Evolutionary conservation across 2,329 filamentous ascomycete genomes (phyloP), one percentile per base, ranked within the genome.

Genomic region (Didymella sp.): DNA sequence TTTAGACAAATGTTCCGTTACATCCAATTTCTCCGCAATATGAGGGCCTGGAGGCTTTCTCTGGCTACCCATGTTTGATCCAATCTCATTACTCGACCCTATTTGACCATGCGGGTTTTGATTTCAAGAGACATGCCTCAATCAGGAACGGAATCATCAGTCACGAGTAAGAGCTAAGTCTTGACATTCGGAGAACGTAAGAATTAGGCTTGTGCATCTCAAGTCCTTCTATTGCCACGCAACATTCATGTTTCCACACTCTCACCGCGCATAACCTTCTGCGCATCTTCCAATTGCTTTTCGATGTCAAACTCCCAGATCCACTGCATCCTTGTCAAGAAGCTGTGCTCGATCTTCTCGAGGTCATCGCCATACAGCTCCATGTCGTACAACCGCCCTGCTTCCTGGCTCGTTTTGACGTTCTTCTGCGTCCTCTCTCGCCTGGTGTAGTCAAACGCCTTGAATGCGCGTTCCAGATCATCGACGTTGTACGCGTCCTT

Each of bases 221-320:
- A 6, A 41, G 22, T 11, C 25, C 15, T 25, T n/a, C 13, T 13
- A n/a, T 25, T 8, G 5, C 7, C 21, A 3, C 37, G 25, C n/a
- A n/a, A 15, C 21, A 6, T 13, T 13, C 28, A 47, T 27, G 61
- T 54, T 35, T 63, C 64, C 1, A 55, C 38, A 17, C 17, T 53
- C 21, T 56, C 49, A 12, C 49, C 54, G 27, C 50, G 59, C 51
- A 70, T 71, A 0, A 74, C 56, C 50, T 66, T 65, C 60, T 59
- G 71, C 25, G 71, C 76, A 50, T 71, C 66, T 22, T 62, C 61
- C 17, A 78, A 24, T 49, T 78, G 73, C 13, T 52, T 65, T 44
- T 75, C 66, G 15, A 78, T 42, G 64, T 79, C 73, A 33, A 75
- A 64, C 11, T 77, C 61, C 78, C 78, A 80, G 4, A 79, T 75